Evolutionary conservation across 129 eudicot species (phyloP), one percentile per base, ranked within the genome.

Genomic region (Flaveria bidentis): DNA sequence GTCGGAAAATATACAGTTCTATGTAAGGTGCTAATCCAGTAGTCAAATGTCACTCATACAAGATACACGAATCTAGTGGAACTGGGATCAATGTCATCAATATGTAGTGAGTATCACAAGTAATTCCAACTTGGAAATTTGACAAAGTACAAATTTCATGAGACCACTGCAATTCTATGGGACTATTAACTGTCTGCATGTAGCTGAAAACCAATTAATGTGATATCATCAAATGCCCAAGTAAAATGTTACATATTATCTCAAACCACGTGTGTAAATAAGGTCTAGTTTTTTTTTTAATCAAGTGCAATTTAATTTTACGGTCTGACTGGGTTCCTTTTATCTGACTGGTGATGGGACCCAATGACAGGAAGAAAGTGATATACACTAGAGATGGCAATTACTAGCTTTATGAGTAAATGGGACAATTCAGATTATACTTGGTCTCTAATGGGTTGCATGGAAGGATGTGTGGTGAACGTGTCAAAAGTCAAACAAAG

Each of bases 81-180:
- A 5, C 18, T 51, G 57, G 16, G 5, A 51, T 57, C 64, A 57
- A 22, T 57, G 61, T 53, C 61, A 53, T 53, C 61, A 53, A 53
- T 17, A 57, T 17, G 64, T 20, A 8, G 64, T 22, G 64, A 20
- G 11, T 4, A 20, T 20, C 28, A 57, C 33, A 57, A 9, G 5
- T 57, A 57, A 57, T 57, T 57, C 64, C 30, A 57, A 22, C 64
- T 57, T 57, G 30, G 20, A 57, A 8, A 57, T 57, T 57, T 36
- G 41, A 36, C 41, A 36, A 30, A 30, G 5, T 5, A 36, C 7
- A 36, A 36, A 36, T 36, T 36, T 5, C 41, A 36, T 4, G 41
- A 36, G 5, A 36, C 41, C 5, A 36, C 41, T 36, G 41, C 41
- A 36, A 36, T 36, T 36, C 1, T 36, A 36, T 36, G 41, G 41